Evolutionary conservation across 352 stramenopile genomes (phyloP).

Genomic region (Thalassiosira mediterranea): DNA sequence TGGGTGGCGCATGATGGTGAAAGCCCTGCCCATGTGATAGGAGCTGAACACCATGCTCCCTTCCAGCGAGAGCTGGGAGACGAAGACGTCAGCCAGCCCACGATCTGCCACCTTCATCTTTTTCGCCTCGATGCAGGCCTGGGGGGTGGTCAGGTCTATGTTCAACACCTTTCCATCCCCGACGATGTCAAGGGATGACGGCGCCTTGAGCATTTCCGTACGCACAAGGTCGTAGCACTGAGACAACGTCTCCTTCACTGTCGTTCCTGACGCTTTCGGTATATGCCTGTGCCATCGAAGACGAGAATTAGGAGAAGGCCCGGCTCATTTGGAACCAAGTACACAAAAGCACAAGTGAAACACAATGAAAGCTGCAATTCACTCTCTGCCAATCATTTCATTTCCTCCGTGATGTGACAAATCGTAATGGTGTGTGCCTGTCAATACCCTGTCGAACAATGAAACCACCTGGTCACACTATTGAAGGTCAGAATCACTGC

Average conservation of each 20-base stretch:
- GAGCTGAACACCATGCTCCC: conserved; percentile 38
- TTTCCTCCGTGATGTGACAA: too few relatives aligned
- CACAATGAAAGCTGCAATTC: too few relatives aligned
- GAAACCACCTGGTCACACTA: too few relatives aligned
- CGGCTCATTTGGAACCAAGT: too few relatives aligned
- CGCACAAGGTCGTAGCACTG: conserved; percentile 42
- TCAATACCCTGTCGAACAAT: too few relatives aligned
- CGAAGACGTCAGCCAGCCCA: conserved; percentile 38
- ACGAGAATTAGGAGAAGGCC: too few relatives aligned
- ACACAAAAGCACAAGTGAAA: too few relatives aligned
- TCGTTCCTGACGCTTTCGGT: conserved; percentile 48
- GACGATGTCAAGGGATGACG: conserved; percentile 42
- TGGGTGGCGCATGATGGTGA: conserved; percentile 55
- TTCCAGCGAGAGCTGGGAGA: conserved; percentile 43
- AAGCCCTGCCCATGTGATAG: conserved; percentile 30
- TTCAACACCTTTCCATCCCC: conserved; percentile 33
- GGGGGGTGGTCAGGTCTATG: conserved; percentile 36
- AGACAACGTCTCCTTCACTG: conserved; percentile 46
- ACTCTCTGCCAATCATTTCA: too few relatives aligned
- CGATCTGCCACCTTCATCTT: conserved; percentile 18
- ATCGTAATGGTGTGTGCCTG: too few relatives aligned
- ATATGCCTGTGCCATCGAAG: conserved; percentile 49
- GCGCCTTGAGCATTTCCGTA: conserved; percentile 46
- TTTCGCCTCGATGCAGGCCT: conserved; percentile 20
- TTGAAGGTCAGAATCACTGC: too few relatives aligned